Percentiles rank a stretch among this genome's conserved stretches.
phyloP scores from a whole-genome alignment of 2,329 filamentous ascomycete genomes.

The Microcyclospora tardicrescens region DNA sequence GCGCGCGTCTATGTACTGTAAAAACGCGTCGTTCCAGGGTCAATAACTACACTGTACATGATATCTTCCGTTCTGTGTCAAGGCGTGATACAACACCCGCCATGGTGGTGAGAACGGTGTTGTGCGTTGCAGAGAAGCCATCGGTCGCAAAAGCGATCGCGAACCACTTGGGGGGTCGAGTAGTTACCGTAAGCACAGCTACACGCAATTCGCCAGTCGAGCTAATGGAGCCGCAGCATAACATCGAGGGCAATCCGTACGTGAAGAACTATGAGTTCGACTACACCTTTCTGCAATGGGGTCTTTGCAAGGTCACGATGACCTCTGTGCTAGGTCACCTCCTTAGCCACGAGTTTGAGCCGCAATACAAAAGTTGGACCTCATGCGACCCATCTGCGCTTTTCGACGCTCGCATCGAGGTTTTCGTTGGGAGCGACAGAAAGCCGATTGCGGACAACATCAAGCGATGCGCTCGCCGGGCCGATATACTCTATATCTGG shows the following conservation, averaged over 20 bases:
- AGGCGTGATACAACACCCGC: too few species aligned
- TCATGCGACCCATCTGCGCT: conserved; percentile 65
- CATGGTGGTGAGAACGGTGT: conserved; percentile 48
- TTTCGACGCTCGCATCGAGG: conserved; percentile 67
- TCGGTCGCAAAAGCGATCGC: conserved; percentile 94
- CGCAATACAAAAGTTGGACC: conserved; percentile 64
- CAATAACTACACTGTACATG: too few species aligned
- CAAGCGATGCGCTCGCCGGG: conserved; percentile 57
- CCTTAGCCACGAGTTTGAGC: conserved; percentile 65
- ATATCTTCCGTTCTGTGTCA: too few species aligned
- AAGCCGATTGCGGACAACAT: conserved; percentile 76
- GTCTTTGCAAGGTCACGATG: conserved; percentile 75
- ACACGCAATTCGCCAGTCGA: too few species aligned
- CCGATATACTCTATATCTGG: conserved; percentile 83
- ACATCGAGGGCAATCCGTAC: conserved; percentile 55
- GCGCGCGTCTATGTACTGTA: too few species aligned
- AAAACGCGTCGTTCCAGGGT: too few species aligned
- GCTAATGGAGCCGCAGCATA: too few species aligned
- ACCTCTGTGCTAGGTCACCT: conserved; percentile 87
- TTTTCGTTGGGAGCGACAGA: conserved; percentile 58
- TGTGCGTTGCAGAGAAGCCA: conserved; percentile 77
- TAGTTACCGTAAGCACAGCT: too few species aligned
- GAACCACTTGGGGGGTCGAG: conserved; percentile 70
- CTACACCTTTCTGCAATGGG: conserved; percentile 77
- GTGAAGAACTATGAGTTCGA: conserved; percentile 92